Evolutionary conservation across 148 eudicot species (phyloP).

Genomic region (Vaccinium myrtillus): DNA sequence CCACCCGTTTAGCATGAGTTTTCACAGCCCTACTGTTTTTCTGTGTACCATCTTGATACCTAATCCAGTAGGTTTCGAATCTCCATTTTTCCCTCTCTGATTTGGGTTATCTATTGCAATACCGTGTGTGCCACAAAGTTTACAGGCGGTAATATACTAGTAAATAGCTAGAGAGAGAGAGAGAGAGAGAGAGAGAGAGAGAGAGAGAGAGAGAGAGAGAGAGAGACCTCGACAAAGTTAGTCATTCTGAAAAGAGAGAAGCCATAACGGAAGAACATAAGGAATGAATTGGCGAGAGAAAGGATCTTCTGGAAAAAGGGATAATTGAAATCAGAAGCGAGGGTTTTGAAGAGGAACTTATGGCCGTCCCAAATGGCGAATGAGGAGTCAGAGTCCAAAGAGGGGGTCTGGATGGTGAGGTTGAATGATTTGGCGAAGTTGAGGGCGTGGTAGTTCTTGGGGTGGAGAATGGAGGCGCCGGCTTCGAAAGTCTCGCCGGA

Average conservation of each 20-base stretch:
- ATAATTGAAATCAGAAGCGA: constrained; percentile 30
- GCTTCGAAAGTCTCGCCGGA: constrained; percentile 77
- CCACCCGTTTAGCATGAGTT: no score
- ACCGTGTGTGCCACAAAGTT: no score
- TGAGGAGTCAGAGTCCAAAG: constrained; percentile 25
- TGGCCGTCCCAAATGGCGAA: constrained; percentile 83
- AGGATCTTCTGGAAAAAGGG: constrained; percentile 38
- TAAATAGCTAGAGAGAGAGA: background rate
- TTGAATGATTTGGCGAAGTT: constrained; percentile 41
- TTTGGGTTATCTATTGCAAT: no score
- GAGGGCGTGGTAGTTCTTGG: constrained; percentile 63
- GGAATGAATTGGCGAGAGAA: constrained; percentile 41
- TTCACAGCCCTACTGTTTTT: no score
- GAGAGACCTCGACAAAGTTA: constrained; percentile 60
- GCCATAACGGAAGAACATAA: constrained; percentile 65
- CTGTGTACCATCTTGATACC: no score
- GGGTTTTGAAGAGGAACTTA: constrained; percentile 54
- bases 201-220: constrained; percentile 18
- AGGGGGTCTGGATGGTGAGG: constrained; percentile 27
- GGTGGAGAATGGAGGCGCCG: constrained; percentile 82
- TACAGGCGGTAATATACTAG: no score
- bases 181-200: constrained; percentile 10
- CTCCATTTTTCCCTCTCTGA: no score
- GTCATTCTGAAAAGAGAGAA: constrained; percentile 66
- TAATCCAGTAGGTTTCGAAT: background rate